Evolutionary conservation across 257 asterid genomes (phyloP).

Genomic region (Coffea canephora): DNA sequence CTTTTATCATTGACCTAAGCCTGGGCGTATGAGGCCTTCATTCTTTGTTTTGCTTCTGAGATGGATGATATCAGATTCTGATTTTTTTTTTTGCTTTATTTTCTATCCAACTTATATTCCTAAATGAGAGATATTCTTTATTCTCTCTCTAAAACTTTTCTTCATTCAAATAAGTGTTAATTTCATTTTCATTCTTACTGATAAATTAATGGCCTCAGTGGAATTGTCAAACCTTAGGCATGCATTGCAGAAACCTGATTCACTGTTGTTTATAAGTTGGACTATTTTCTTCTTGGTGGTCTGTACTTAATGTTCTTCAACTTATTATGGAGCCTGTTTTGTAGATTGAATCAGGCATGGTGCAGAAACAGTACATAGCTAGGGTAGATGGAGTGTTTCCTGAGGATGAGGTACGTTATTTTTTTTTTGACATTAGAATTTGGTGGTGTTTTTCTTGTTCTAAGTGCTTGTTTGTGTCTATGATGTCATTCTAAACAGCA

Average conservation of each 20-base stretch:
- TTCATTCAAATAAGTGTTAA: neutral
- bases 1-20: too few species aligned
- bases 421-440: neutral
- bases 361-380: conserved; percentile 85
- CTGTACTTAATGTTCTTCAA: neutral
- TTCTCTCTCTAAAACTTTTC: too few species aligned
- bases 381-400: conserved; percentile 86
- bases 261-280: neutral
- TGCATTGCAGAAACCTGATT: neutral
- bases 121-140: too few species aligned
- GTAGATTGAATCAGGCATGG: conserved; percentile 84
- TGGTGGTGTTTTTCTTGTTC: neutral
- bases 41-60: too few species aligned
- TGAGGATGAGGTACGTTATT: conserved; percentile 62
- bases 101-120: too few species aligned
- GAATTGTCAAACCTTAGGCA: neutral
- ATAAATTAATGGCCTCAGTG: neutral
- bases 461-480: neutral
- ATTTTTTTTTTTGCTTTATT: too few species aligned
- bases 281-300: neutral
- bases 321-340: conserved; percentile 7
- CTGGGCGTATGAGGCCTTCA: too few species aligned
- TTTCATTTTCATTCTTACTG: neutral
- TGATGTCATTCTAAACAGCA: conserved; percentile 48
- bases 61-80: too few species aligned